Evolutionary conservation across 345 rosid species (phyloP).

Genomic region (Dipteronia dyeriana): DNA sequence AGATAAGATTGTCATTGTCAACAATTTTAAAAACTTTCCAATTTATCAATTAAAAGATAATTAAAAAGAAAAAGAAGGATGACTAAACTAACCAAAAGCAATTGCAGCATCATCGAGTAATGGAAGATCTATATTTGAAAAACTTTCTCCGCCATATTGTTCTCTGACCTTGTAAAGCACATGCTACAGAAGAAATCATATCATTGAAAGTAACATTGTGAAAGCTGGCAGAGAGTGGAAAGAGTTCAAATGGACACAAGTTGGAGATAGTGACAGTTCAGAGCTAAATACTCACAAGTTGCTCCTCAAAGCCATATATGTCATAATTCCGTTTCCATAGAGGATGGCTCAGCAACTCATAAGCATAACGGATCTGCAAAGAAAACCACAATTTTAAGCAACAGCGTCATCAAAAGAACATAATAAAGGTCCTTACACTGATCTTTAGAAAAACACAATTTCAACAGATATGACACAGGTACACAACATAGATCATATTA

Average conservation of each 20-base stretch:
- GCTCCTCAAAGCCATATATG: slow-evolving; percentile 73
- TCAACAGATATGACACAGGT: neutral
- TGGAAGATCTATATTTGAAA: slow-evolving; percentile 55
- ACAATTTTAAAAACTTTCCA: slow-evolving; percentile 4
- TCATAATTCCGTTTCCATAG: slow-evolving; percentile 87
- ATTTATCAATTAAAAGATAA: slow-evolving; percentile 6
- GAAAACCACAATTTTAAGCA: slow-evolving; percentile 12
- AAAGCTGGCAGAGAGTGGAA: neutral
- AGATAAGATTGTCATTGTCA: slow-evolving; percentile 19
- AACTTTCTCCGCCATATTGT: slow-evolving; percentile 48
- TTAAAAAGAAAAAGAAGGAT: neutral
- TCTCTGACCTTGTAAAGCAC: slow-evolving; percentile 45
- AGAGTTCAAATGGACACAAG: slow-evolving; percentile 5
- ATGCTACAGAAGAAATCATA: slow-evolving; percentile 49
- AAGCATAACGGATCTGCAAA: slow-evolving; percentile 78
- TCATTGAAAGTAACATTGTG: slow-evolving; percentile 1
- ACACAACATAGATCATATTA: neutral
- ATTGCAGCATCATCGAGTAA: slow-evolving; percentile 40
- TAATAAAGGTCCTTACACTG: neutral
- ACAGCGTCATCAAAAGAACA: neutral
- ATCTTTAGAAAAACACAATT: neutral
- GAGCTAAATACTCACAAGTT: slow-evolving; percentile 52
- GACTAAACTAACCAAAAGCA: slow-evolving; percentile 58
- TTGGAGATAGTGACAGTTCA: slow-evolving; percentile 6
- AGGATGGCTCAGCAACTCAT: slow-evolving; percentile 71